Evolutionary conservation across 495 filamentous ascomycete species (phyloP), one percentile per base, ranked within the genome.

Genomic region (Articulospora tetracladia): DNA sequence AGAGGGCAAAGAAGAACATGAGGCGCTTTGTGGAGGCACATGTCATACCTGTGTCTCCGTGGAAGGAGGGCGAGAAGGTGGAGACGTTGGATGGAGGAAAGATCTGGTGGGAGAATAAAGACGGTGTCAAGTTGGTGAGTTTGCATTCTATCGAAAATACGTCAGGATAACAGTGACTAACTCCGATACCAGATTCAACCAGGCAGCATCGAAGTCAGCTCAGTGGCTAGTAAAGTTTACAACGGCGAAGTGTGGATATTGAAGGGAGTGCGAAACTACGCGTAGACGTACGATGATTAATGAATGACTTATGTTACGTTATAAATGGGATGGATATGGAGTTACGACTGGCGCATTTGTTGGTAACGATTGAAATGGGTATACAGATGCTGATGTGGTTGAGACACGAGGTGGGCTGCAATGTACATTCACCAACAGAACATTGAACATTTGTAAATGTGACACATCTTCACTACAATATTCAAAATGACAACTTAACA

Each of bases 181-280:
- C 23, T 24, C 47, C n/a, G 22, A 8, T 54, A 17, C 24, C 62
- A 94, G 90, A 87, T 97, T 25, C 85, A 92, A 77, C 92, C 92
- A 1, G 86, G 84, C 2, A 79, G 83, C 59, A 82, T 96, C 25
- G 83, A 91, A 67, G 88, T 97, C 19, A 80, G 84, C 28, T 83
- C 76, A 52, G 71, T 95, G 57, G 86, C 84, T 0, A 83, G 86
- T 66, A 77, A 79, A 53, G 92, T 95, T 24, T 80, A 83, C 2
- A 97, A 97, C 72, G 93, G 93, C 19, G 88, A 97, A 71, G 84
- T 96, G 27, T 91, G 87, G 88, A 79, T 90, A 19, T 65, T 92
- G 41, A 87, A 88, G 57, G 74, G 74, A 3, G 86, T 86, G 30
- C 74, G 89, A 47, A 89, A 88, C 58, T 89, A 89, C 58, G 68